Base-by-base conservation (phyloP, 176 grass and related monocot species). In the Carex kokanica region DNA sequence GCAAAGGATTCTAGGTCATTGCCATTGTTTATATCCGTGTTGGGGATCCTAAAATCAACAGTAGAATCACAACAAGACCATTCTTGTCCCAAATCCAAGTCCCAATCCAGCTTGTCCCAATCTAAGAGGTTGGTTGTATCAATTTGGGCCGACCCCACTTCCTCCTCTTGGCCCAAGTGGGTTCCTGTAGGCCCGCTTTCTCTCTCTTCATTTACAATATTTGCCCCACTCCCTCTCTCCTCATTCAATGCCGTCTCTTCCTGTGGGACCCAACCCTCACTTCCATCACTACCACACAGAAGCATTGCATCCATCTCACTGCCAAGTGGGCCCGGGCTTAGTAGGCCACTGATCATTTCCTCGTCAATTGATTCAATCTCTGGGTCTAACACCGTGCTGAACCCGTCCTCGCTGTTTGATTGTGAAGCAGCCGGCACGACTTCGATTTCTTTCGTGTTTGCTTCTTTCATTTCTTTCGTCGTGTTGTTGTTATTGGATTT, bases 21-120 rank as follows among this genome's bases (percentile, higher is more conserved):
- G 56, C 38, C 34, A 69, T 86, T 66, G 59, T 86, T 56, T 18
- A 41, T 55, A 11, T 34, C 74, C 47, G 29, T 69, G n/a, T 11
- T 15, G 23, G 64, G 80, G 23, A 82, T 8, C 68, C 69, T 21
- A 43, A 78, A 14, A 36, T 51, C 40, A 68, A 2, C 23, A 61
- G 43, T 79, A 12, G 32, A 49, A 52, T 62, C 49, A 7, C 63
- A 60, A 10, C n/a, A 78, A 56, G 63, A 78, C 60, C 24, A 54
- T 14, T 71, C 78, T 31, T 85, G 84, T 85, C 89, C 92, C 0
- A 98, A 86, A 36, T 94, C 64, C 40, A 85, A 60, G 16, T 81
- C 87, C 21, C 88, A 88, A 27, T 88, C 84, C 13, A 91, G 87
- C 90, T 88, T 89, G 55, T 91, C 90, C 90, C 93, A 91, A 80